These are phyloP conservation scores for Gigaspora rosea DNA, from an alignment of 192 early-diverging fungal species.

Conservation along the genomic window DNA sequence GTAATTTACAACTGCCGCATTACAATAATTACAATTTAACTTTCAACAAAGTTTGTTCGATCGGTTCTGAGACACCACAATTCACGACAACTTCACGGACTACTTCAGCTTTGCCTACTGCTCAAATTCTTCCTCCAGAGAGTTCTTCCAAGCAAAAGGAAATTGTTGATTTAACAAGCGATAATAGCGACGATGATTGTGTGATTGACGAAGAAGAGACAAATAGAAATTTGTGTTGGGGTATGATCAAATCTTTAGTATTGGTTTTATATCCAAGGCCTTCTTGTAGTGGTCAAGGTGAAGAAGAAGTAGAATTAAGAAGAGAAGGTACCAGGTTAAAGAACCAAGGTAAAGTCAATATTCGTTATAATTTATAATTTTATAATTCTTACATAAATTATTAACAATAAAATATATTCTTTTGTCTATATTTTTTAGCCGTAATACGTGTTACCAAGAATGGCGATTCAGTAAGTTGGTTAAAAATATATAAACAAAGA, in stretches of 20 bases:
- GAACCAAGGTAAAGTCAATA: slow-evolving; percentile 36
- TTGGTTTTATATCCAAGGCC: slow-evolving; percentile 43
- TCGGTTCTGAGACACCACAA: too few species aligned
- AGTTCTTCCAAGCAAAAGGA: neutral
- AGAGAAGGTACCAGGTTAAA: slow-evolving; percentile 36
- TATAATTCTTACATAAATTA: too few species aligned
- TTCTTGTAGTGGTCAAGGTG: slow-evolving; percentile 36
- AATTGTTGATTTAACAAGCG: slow-evolving; percentile 40
- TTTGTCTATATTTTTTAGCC: neutral
- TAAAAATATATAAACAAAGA: neutral
- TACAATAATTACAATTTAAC: too few species aligned
- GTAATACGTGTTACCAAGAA: slow-evolving; percentile 2
- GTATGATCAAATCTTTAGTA: slow-evolving; percentile 39
- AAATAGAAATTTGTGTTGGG: slow-evolving; percentile 45
- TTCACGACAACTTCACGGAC: too few species aligned
- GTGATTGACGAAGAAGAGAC: slow-evolving; percentile 41
- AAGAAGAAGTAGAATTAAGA: slow-evolving; percentile 35
- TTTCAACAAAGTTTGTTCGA: too few species aligned
- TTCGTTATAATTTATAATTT: too few species aligned
- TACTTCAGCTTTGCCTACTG: too few species aligned
- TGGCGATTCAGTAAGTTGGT: neutral
- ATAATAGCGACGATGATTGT: slow-evolving; percentile 41
- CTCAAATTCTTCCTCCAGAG: too few species aligned
- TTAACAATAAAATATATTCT: neutral
- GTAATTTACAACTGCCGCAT: too few species aligned